Evolutionary conservation across 805 yeast species (phyloP), one percentile per base, ranked within the genome.

Genomic region (Komagataella ulmi): DNA sequence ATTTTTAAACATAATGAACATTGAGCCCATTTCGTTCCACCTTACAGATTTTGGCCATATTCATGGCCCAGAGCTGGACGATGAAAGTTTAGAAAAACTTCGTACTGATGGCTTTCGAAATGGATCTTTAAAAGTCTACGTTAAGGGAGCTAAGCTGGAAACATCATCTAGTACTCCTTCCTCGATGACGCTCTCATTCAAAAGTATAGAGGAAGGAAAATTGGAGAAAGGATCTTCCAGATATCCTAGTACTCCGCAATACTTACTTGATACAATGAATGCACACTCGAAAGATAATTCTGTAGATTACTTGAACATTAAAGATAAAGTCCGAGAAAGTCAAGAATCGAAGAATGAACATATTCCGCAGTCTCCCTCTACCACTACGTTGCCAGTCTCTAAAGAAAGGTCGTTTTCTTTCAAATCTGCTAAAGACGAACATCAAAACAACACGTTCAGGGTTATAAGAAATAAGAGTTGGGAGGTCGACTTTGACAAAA

Each of bases 401-500:
- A 30, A 30, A 30, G 40, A 30, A 30, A 30, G 40, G 10, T 30
- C n/a, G 3, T 30, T 30, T 14, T 30, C 40, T 10, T 30, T 30
- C 40, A 30, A 10, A 14, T 30, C 40, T 30, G 14, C 40, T 30
- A 30, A 40, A n/a, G 50, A 45, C 14, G 50, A 53, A n/a, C 21
- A 17, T 17, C 10, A 17, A 7, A 46, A 21, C 10, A 57, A 76
- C 46, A 70, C 88, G 0, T 87, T 88, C 61, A 73, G 83, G 53
- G 82, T 88, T 1, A 74, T 88, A 7, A 67, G 90, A 36, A 76
- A 79, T 21, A 79, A 76, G n/a, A 78, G 76, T 12, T 70, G 76
- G 40, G 95, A 85, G 59, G 87, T 87, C 54, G 89, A 89, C 63
- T 88, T 88, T 61, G 93, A 88, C 58, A 80, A 84, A 57, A 72